Evolutionary conservation across 768 basidiomycete species (phyloP).

Genomic region (Pisolithus tinctorius): DNA sequence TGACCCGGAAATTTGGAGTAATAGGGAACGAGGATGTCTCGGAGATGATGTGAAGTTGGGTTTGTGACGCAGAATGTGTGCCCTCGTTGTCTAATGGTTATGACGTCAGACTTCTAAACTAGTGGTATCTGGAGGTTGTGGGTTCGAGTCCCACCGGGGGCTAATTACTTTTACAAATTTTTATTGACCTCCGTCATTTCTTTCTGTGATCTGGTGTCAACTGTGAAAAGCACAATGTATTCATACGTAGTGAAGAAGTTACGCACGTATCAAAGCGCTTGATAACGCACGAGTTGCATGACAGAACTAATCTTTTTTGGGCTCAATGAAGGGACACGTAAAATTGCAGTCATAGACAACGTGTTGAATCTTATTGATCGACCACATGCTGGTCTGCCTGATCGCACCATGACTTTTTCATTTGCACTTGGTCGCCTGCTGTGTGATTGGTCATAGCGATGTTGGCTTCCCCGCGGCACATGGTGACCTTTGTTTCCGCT

Average conservation of each 20-base stretch:
- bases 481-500: neutral
- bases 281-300: too few species aligned
- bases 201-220: neutral
- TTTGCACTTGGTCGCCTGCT: neutral
- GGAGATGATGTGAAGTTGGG: too few species aligned
- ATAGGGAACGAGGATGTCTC: too few species aligned
- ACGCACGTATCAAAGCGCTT: too few species aligned
- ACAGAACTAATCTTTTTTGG: neutral
- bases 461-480: neutral
- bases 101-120: conserved; percentile 82
- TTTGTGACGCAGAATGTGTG: conserved; percentile 14
- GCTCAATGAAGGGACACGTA: neutral
- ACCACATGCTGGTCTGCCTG: neutral
- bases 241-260: too few species aligned
- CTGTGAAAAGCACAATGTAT: too few species aligned
- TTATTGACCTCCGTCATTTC: neutral
- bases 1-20: too few species aligned
- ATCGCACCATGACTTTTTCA: conserved; percentile 1
- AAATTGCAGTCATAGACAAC: neutral
- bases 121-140: conserved; percentile 69
- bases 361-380: conserved; percentile 1
- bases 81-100: conserved; percentile 87
- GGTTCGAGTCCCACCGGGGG: conserved; percentile 84
- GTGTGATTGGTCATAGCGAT: neutral
- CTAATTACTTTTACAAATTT: conserved; percentile 25